These are phyloP conservation scores for Opeltia flavorubescens DNA, from an alignment of 495 filamentous ascomycete species.

Conservation along the genomic window DNA sequence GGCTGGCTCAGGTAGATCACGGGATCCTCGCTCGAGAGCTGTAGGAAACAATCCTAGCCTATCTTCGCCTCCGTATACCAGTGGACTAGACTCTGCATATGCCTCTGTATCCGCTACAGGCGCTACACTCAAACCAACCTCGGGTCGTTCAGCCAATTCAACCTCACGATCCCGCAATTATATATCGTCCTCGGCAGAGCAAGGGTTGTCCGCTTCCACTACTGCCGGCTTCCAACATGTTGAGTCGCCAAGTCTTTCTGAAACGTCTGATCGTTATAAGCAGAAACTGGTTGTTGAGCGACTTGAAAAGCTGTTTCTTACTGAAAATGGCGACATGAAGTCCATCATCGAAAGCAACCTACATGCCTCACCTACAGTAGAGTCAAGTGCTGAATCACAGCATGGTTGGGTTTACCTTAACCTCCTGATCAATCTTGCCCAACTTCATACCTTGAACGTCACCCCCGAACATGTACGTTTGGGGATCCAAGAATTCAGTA, in stretches of 20 bases:
- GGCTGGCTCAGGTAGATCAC: not conserved
- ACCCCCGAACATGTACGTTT: constrained; percentile 56
- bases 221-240: constrained; percentile 47
- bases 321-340: constrained; percentile 34
- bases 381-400: constrained; percentile 15
- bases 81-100: constrained; percentile 57
- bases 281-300: constrained; percentile 57
- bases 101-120: constrained; percentile 52
- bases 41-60: constrained; percentile 11
- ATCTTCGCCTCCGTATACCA: constrained; percentile 36
- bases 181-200: constrained; percentile 22
- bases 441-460: constrained; percentile 41
- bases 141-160: not conserved
- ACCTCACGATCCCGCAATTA: constrained; percentile 1
- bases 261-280: constrained; percentile 51
- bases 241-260: constrained; percentile 31
- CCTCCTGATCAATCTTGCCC: constrained; percentile 63
- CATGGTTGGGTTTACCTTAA: constrained; percentile 76
- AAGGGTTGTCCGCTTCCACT: constrained; percentile 44
- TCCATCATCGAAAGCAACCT: constrained; percentile 52
- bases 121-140: constrained; percentile 11
- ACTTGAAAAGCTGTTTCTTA: constrained; percentile 68
- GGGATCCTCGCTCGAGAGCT: not conserved
- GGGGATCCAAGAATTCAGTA: constrained; percentile 49
- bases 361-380: constrained; percentile 35